Evolutionary conservation across 108 stramenopile genomes (phyloP).

Genomic region (Seminavis robusta): DNA sequence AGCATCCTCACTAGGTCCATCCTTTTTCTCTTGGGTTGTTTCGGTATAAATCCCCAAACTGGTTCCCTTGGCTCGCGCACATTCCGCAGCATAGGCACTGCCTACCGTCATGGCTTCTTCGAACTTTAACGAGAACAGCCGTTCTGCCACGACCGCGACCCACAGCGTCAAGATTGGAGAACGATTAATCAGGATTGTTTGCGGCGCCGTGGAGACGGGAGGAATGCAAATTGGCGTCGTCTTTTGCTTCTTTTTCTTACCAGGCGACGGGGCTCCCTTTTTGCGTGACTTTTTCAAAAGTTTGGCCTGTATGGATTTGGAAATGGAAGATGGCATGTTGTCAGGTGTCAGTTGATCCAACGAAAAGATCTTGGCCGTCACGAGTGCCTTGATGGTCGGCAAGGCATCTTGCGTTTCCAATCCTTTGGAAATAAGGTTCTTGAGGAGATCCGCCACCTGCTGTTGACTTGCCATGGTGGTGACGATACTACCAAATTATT

Average conservation of each 20-base stretch:
- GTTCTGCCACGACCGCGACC: not conserved
- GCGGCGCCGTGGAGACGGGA: not conserved
- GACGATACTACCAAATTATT: too few species aligned
- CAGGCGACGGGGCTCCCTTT: not conserved
- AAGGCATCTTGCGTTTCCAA: conserved; percentile 6
- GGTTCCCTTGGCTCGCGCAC: not conserved
- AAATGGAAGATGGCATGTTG: not conserved
- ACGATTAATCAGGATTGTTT: conserved; percentile 2
- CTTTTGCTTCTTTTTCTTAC: not conserved
- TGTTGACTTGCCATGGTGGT: not conserved
- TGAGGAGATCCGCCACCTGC: not conserved
- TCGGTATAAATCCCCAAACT: not conserved
- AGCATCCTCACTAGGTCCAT: not conserved
- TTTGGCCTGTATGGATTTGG: not conserved
- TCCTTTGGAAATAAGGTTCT: not conserved
- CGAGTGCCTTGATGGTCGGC: conserved; percentile 3
- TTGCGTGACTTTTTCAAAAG: not conserved
- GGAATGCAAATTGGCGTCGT: not conserved
- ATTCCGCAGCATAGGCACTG: not conserved
- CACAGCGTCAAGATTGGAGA: conserved; percentile 3
- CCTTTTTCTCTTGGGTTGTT: not conserved
- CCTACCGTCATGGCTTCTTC: conserved; percentile 4
- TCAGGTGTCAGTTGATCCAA: not conserved
- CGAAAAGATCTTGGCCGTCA: conserved; percentile 5
- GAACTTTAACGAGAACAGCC: not conserved